Base-by-base conservation (phyloP, 257 asterid species). In the Cruciata laevipes region DNA sequence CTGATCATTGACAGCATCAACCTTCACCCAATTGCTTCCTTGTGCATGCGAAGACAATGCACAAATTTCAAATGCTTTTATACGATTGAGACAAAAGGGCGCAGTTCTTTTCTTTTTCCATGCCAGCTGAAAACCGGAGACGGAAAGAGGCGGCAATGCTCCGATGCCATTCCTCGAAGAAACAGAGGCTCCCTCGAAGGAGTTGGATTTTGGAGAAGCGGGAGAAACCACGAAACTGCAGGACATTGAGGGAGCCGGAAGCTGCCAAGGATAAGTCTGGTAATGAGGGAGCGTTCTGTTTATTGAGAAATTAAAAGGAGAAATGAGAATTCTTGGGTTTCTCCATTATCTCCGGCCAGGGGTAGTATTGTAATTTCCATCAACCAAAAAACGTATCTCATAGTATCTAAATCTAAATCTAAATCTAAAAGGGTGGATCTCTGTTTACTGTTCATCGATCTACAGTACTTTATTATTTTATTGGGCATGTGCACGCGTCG, bases 21-120 rank as follows among this genome's bases (percentile, higher is more conserved):
- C 70, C 4, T 76, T 78, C 17, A 79, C 71, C 81, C 85, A 83
- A 73, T 73, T 49, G 4, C 73, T 33, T 24, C 78, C 82, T 37
- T 71, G 75, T 38, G 79, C 73, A 55, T 85, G 55, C 3, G 81
- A 67, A 60, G 84, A 73, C 73, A 74, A 77, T 24, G 87, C 86
- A 27, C 61, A 76, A 76, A 71, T 71, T 25, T 63, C 71, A 23
- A 70, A 81, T 61, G 68, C 79, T 71, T 74, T 63, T 42, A 57
- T 59, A 55, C 68, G 67, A 58, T 75, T 65, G 76, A 67, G 65
- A 52, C 37, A 71, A 69, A 67, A 75, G 31, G 25, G 71, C 40
- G 27, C 25, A 40, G 23, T 32, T 62, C 51, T 62, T 33, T 14
- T 30, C 31, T 27, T 25, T 14, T 40, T 32, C 68, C 71, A 73